These are phyloP conservation scores for Gossypium longicalyx DNA, from an alignment of 345 rosid species.

Conservation along the genomic window DNA sequence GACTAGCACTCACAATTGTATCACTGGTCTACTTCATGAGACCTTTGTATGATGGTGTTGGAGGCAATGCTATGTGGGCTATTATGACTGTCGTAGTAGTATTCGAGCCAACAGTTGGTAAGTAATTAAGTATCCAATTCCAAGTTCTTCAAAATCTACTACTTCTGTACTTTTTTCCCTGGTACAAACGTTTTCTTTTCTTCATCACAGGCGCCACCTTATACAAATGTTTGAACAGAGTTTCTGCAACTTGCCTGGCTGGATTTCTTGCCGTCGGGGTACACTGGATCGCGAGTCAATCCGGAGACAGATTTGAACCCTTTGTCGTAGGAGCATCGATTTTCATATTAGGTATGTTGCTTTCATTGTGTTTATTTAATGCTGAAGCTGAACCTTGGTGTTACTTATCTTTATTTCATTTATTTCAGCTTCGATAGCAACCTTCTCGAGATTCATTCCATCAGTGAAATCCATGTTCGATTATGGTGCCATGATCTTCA, in stretches of 20 bases:
- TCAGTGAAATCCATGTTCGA: conserved; percentile 60
- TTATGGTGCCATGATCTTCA: conserved; percentile 66
- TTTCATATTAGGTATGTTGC: conserved; percentile 35
- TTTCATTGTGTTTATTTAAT: conserved; percentile 1
- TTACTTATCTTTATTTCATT: background rate
- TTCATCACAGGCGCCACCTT: conserved; percentile 37
- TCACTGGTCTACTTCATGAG: conserved; percentile 36
- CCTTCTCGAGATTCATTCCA: conserved; percentile 72
- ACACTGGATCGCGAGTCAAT: conserved; percentile 40
- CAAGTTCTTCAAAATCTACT: background rate
- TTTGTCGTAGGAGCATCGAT: conserved; percentile 31
- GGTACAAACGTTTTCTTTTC: background rate
- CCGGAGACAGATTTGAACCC: conserved; percentile 36
- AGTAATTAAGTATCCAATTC: conserved; percentile 26
- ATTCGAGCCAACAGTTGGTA: conserved; percentile 41
- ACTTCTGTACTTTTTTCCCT: background rate
- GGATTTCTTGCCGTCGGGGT: conserved; percentile 43
- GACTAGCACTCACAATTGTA: conserved; percentile 37
- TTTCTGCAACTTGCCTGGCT: conserved; percentile 36
- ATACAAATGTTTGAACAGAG: conserved; percentile 37
- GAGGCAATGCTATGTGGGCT: conserved; percentile 56
- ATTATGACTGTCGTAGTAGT: conserved; percentile 51
- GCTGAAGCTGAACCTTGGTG: background rate
- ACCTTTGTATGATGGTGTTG: conserved; percentile 45
- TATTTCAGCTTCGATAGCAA: conserved; percentile 59